Evolutionary conservation across 208 protist species (phyloP).

Genomic region (Leishmania guyanensis): DNA sequence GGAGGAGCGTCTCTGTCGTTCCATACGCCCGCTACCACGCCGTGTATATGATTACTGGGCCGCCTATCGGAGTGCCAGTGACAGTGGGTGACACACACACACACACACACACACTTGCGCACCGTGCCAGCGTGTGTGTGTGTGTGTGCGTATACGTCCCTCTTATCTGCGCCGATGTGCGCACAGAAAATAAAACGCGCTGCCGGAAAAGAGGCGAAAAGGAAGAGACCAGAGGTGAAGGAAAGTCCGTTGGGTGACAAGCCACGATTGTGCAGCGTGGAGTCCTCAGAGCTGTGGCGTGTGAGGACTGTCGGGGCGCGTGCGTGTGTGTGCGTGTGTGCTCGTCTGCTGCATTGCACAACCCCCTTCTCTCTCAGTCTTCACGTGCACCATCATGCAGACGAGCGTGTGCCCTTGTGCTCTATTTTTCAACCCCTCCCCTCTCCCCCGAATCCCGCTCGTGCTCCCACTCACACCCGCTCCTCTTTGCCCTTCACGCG

Average conservation of each 20-base stretch:
- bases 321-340: background rate
- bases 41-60: conserved; percentile 45
- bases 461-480: background rate
- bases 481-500: background rate
- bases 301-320: background rate
- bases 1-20: background rate
- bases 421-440: background rate
- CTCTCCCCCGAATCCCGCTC: background rate
- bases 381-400: background rate
- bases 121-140: background rate
- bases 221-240: background rate
- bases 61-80: conserved; percentile 8
- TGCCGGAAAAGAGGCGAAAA: background rate
- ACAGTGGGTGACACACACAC: background rate
- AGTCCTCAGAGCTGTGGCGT: background rate
- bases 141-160: background rate
- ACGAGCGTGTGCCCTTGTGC: background rate
- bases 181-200: background rate
- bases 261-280: background rate
- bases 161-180: background rate
- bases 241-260: background rate
- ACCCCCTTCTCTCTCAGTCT: background rate
- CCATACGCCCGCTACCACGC: conserved; percentile 25
- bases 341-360: background rate
- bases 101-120: background rate